These are phyloP conservation scores for Boletus huronensis DNA, from an alignment of 768 basidiomycete species.

Conservation along the genomic window DNA sequence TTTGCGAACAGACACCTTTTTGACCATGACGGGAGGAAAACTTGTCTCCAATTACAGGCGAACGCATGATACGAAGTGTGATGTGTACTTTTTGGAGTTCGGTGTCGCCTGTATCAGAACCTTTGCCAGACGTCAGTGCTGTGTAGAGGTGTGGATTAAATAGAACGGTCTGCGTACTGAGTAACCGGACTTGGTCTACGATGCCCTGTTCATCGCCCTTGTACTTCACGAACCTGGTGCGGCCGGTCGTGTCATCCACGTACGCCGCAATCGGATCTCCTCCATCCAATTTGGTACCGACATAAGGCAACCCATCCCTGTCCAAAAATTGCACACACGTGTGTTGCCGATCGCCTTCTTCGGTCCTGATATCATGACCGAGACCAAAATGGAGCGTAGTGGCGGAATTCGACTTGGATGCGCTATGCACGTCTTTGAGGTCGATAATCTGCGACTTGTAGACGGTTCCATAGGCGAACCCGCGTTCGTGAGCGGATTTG, in stretches of 20 bases:
- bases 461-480: slow-evolving; percentile 93
- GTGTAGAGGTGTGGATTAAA: not conserved
- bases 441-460: slow-evolving; percentile 95
- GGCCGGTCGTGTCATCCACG: slow-evolving; percentile 76
- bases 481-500: slow-evolving; percentile 97
- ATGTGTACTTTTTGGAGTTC: slow-evolving; percentile 92
- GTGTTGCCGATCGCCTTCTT: slow-evolving; percentile 46
- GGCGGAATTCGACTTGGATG: slow-evolving; percentile 50
- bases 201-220: slow-evolving; percentile 93
- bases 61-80: slow-evolving; percentile 87
- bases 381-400: slow-evolving; percentile 88
- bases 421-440: slow-evolving; percentile 74
- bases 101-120: slow-evolving; percentile 80
- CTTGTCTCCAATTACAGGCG: slow-evolving; percentile 98
- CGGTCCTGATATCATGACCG: slow-evolving; percentile 63
- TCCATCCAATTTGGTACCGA: slow-evolving; percentile 64
- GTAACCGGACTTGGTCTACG: slow-evolving; percentile 85
- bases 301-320: slow-evolving; percentile 76
- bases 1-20: slow-evolving; percentile 99
- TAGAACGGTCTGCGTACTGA: slow-evolving; percentile 51
- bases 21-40: slow-evolving; percentile 99
- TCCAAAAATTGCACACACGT: slow-evolving; percentile 57
- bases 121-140: slow-evolving; percentile 37
- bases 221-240: slow-evolving; percentile 87
- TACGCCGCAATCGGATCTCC: slow-evolving; percentile 87